phyloP scores from a whole-genome alignment of 1,284 basidiomycete species.

The Boletellus deceptivus region DNA sequence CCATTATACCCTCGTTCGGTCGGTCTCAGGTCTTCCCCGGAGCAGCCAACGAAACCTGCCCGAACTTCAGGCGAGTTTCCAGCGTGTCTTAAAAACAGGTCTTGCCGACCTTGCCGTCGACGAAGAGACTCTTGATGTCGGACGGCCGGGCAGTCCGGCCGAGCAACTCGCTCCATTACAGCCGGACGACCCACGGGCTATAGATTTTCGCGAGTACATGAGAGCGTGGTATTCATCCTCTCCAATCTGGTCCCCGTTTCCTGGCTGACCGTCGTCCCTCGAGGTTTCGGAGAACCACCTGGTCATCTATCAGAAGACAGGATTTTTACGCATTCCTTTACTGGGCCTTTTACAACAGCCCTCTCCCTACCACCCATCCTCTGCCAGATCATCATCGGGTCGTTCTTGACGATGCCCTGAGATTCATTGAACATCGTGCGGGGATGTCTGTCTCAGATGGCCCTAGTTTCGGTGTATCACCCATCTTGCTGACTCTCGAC shows the following conservation, averaged over 20 bases:
- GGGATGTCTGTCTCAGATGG: slow-evolving; percentile 68
- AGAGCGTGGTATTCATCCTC: slow-evolving; percentile 50
- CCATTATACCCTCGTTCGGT: slow-evolving; percentile 54
- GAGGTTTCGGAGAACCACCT: slow-evolving; percentile 73
- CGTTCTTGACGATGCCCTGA: slow-evolving; percentile 58
- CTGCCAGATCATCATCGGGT: slow-evolving; percentile 46
- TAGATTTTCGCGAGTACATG: slow-evolving; percentile 72
- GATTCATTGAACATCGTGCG: slow-evolving; percentile 69
- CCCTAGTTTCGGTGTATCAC: slow-evolving; percentile 50
- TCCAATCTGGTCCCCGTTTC: neutral
- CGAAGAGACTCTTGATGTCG: slow-evolving; percentile 50
- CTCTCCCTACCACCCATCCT: slow-evolving; percentile 50
- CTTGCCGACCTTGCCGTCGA: slow-evolving; percentile 54
- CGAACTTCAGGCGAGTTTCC: slow-evolving; percentile 61
- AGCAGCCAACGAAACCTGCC: slow-evolving; percentile 45
- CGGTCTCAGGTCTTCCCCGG: slow-evolving; percentile 53
- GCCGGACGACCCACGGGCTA: slow-evolving; percentile 64
- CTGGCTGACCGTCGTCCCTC: slow-evolving; percentile 8
- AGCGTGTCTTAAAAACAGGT: slow-evolving; percentile 55
- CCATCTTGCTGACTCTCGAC: slow-evolving; percentile 80
- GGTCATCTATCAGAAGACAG: slow-evolving; percentile 65
- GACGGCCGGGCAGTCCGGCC: slow-evolving; percentile 59
- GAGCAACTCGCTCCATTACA: slow-evolving; percentile 58
- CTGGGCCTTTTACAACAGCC: slow-evolving; percentile 78
- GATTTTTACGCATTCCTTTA: slow-evolving; percentile 79